A percentile compares a stretch with the other conserved stretches of the same genome.
These are phyloP conservation scores for Geotrichum fermentans DNA, from an alignment of 1,139 yeast species.

Conservation along the genomic window DNA sequence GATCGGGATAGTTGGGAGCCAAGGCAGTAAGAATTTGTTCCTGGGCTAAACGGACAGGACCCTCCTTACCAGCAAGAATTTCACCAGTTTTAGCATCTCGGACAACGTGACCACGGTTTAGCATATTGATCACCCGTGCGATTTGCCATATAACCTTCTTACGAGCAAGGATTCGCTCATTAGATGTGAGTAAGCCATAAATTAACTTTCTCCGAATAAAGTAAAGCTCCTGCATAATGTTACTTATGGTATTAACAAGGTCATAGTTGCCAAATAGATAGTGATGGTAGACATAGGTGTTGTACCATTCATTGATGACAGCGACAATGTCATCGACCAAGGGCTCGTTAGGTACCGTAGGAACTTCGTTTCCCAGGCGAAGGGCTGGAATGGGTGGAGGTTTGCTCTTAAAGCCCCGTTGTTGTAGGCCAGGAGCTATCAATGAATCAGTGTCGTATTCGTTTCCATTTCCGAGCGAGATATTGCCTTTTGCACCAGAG, in stretches of 20 bases:
- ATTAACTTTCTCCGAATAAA: constrained; percentile 57
- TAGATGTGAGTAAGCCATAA: constrained; percentile 53
- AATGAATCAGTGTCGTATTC: constrained; percentile 17
- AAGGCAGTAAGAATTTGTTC: constrained; percentile 69
- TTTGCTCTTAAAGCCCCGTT: constrained; percentile 21
- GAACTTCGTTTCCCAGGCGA: constrained; percentile 29
- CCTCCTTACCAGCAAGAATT: constrained; percentile 43
- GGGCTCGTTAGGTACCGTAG: constrained; percentile 31
- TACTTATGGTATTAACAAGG: constrained; percentile 34
- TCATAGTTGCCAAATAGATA: constrained; percentile 38
- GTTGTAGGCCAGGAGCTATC: constrained; percentile 4
- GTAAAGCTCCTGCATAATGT: constrained; percentile 48
- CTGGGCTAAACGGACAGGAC: constrained; percentile 58
- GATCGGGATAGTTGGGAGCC: constrained; percentile 63
- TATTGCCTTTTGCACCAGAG: constrained; percentile 9
- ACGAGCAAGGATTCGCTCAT: constrained; percentile 53
- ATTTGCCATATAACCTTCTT: constrained; percentile 59
- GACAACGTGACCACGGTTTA: constrained; percentile 66
- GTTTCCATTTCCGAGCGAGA: constrained; percentile 9
- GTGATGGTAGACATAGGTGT: constrained; percentile 32
- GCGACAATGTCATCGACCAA: constrained; percentile 36
- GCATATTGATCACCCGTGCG: constrained; percentile 62
- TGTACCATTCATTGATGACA: constrained; percentile 36
- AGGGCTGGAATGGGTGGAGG: constrained; percentile 35
- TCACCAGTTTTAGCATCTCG: constrained; percentile 67